Conservation (phyloP, 2,329 filamentous ascomycete genomes). For the Tolypocladium amazonense region DNA sequence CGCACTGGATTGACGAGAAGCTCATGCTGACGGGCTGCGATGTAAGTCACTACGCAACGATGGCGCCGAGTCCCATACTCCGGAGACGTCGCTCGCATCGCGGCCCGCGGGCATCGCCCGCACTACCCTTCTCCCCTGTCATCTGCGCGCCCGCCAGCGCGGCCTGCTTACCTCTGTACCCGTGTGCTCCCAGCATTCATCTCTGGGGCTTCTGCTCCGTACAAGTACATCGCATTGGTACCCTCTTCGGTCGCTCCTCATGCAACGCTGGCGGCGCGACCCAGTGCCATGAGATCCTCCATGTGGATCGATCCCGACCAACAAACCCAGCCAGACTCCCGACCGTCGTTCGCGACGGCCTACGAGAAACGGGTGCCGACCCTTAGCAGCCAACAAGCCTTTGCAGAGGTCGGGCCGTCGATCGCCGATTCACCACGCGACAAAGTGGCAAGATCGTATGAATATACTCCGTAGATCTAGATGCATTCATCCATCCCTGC, state of each 20-base stretch:
- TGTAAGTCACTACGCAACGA: too few species aligned
- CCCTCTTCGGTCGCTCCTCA: not conserved
- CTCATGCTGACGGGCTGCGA: not conserved
- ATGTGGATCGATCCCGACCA: not conserved
- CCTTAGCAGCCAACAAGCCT: not conserved
- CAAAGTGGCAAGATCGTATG: not conserved
- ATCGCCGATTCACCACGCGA: not conserved
- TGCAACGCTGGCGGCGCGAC: not conserved
- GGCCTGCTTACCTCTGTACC: not conserved
- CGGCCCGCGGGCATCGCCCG: not conserved
- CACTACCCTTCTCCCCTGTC: not conserved
- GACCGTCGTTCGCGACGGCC: not conserved
- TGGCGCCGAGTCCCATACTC: not conserved
- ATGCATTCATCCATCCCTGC: not conserved
- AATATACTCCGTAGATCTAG: not conserved
- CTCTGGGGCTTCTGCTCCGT: not conserved
- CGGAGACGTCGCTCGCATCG: not conserved
- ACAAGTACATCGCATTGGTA: not conserved
- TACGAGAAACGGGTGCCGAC: not conserved
- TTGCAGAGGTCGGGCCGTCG: not conserved
- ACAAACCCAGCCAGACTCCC: not conserved
- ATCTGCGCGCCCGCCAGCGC: not conserved
- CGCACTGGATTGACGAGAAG: not conserved
- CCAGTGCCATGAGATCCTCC: not conserved
- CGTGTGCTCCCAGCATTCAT: not conserved